phyloP scores from a whole-genome alignment of 805 yeast species.

The Teunomyces lycoperdinae region DNA sequence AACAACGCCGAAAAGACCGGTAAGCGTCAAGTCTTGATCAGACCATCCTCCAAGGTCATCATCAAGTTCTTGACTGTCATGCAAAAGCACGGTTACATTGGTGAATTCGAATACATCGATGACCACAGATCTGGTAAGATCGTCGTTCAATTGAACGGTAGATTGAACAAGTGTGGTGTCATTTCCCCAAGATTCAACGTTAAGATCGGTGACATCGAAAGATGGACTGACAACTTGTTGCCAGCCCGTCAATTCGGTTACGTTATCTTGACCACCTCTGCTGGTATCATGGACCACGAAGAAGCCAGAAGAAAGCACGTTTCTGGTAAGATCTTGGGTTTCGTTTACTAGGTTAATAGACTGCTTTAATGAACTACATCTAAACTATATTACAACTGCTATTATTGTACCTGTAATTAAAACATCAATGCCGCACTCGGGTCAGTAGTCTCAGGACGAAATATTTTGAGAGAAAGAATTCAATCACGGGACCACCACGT shows the following conservation, averaged over 20 bases:
- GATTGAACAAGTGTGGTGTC: constrained; percentile 96
- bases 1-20: constrained; percentile 38
- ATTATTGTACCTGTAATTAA: neutral
- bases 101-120: constrained; percentile 35
- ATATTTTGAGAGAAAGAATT: neutral
- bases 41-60: constrained; percentile 36
- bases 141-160: constrained; percentile 33
- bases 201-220: constrained; percentile 91
- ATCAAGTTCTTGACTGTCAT: constrained; percentile 30
- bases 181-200: constrained; percentile 98
- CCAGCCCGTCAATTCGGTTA: constrained; percentile 99
- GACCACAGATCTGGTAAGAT: constrained; percentile 39
- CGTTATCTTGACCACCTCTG: constrained; percentile 97
- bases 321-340: constrained; percentile 97
- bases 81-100: constrained; percentile 37
- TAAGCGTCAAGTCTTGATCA: constrained; percentile 35
- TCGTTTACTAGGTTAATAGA: constrained; percentile 68
- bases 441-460: neutral
- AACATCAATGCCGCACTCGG: neutral
- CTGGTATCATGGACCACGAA: constrained; percentile 99
- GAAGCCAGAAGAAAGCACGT: constrained; percentile 99
- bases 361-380: constrained; percentile 2
- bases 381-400: neutral
- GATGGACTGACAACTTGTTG: constrained; percentile 96
- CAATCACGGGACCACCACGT: neutral